Evolutionary conservation across 1,284 basidiomycete genomes (phyloP).

Genomic region (Leucocoprinus gongylophorus): DNA sequence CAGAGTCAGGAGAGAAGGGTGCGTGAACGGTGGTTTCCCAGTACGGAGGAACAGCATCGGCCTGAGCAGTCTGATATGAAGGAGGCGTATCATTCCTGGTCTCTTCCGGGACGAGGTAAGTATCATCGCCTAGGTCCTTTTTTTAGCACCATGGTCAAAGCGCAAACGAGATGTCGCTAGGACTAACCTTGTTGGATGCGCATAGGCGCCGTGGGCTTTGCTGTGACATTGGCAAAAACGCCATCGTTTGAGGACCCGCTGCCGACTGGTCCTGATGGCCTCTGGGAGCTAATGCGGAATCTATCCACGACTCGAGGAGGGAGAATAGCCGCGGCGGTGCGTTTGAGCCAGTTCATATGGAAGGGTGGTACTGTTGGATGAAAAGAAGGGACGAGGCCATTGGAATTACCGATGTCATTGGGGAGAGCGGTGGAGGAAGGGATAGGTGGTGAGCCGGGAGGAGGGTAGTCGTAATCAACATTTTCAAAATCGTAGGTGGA

Average conservation of each 20-base stretch:
- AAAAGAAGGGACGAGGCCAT: conserved; percentile 64
- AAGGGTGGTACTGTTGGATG: conserved; percentile 29
- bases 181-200: conserved; percentile 57
- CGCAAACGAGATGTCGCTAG: not conserved
- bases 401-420: conserved; percentile 74
- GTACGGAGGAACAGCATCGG: conserved; percentile 94
- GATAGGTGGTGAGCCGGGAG: conserved; percentile 78
- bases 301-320: conserved; percentile 42
- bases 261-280: conserved; percentile 49
- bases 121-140: conserved; percentile 56
- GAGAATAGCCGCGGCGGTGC: conserved; percentile 51
- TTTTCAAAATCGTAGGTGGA: conserved; percentile 79
- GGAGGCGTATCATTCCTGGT: conserved; percentile 78
- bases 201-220: conserved; percentile 69
- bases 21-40: conserved; percentile 96
- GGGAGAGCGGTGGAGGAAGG: conserved; percentile 56
- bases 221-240: conserved; percentile 93
- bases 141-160: not conserved
- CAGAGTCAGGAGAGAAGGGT: conserved; percentile 49
- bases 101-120: conserved; percentile 73
- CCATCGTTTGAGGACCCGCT: conserved; percentile 84
- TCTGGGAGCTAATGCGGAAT: conserved; percentile 43
- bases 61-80: conserved; percentile 84
- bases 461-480: conserved; percentile 72
- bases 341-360: conserved; percentile 48